Base-by-base conservation (phyloP, 73 alveolate genomes). In the Paramecium biaurelia region DNA sequence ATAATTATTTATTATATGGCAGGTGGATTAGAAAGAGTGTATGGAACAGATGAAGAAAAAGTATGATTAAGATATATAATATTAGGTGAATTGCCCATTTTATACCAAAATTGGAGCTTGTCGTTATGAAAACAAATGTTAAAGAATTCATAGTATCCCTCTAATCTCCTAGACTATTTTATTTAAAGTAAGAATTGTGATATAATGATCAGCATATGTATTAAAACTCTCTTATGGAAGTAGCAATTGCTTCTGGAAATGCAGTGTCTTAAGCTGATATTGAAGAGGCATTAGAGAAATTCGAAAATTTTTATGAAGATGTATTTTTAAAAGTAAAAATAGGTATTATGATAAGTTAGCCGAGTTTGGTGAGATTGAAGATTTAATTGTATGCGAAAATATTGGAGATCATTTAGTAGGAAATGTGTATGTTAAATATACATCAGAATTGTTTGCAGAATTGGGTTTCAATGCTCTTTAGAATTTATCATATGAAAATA, bases 341-440 rank as follows among this genome's bases (percentile, higher is more conserved):
- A 9, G 9, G 18, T 24, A 15, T 57, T 88, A 85, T 59, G 42
- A 68, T 58, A 99, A 99, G 97, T 89, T 99, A 57, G 98, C 99
- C 26, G 98, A 98, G 88, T 98, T 96, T 88, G 99, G 99, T 21
- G 99, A 99, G 96, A 76, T 99, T 42, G 99, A 96, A 85, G 99
- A 99, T 84, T 87, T 99, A 93, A 97, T 96, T 88, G 99, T 99
- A 59, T 98, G 99, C 89, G 99, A 99, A 93, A 99, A 99, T 92
- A 98, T 99, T 72, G 99, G 99, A 21, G 99, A 99, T 92, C 99
- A 99, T 95, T 92, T 99, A 97, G 98, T 98, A 30, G 99, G 99
- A 32, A 98, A 99, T 93, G 99, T 96, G 56, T 99, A 98, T 92
- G 99, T 97, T 26, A 99, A 99, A 95, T 99, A 92, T 93, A 92